Percentiles rank a stretch among this genome's conserved stretches.
Conservation (phyloP, 495 filamentous ascomycete genomes). For the Emericellopsis terricola region DNA sequence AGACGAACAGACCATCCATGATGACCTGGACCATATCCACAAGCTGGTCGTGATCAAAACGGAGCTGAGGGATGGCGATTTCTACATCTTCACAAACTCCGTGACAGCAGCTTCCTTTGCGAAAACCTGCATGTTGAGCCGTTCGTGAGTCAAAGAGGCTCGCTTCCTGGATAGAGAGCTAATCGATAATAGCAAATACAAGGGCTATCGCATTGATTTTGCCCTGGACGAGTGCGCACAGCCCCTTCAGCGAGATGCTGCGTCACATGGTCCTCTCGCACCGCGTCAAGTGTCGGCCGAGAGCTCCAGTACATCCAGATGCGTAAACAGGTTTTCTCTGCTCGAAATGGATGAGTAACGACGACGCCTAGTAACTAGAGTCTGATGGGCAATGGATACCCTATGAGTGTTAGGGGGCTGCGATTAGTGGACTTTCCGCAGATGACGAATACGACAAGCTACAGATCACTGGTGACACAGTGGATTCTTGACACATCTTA, state of each 20-base stretch:
- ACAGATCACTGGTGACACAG: no score
- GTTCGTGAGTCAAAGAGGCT: constrained; percentile 26
- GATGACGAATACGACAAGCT: no score
- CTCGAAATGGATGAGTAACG: no score
- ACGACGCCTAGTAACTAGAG: no score
- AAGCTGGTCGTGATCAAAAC: constrained; percentile 56
- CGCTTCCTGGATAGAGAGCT: background rate
- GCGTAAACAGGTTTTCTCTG: constrained; percentile 42
- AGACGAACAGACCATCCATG: constrained; percentile 45
- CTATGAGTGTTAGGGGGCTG: no score
- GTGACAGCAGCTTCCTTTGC: constrained; percentile 62
- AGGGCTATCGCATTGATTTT: constrained; percentile 53
- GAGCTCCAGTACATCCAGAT: constrained; percentile 18
- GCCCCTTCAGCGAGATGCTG: constrained; percentile 20
- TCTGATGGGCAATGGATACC: no score
- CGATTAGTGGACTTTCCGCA: no score
- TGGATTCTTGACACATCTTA: no score
- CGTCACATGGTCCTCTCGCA: constrained; percentile 5
- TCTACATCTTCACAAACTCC: constrained; percentile 57
- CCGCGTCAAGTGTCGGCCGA: background rate
- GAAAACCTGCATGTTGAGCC: constrained; percentile 62
- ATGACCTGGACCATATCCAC: constrained; percentile 70
- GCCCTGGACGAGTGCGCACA: constrained; percentile 58
- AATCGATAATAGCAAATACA: constrained; percentile 34
- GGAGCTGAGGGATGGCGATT: constrained; percentile 35